These are phyloP conservation scores for Tolypocladium tropicale DNA, from an alignment of 2,329 filamentous ascomycete species.

Conservation along the genomic window DNA sequence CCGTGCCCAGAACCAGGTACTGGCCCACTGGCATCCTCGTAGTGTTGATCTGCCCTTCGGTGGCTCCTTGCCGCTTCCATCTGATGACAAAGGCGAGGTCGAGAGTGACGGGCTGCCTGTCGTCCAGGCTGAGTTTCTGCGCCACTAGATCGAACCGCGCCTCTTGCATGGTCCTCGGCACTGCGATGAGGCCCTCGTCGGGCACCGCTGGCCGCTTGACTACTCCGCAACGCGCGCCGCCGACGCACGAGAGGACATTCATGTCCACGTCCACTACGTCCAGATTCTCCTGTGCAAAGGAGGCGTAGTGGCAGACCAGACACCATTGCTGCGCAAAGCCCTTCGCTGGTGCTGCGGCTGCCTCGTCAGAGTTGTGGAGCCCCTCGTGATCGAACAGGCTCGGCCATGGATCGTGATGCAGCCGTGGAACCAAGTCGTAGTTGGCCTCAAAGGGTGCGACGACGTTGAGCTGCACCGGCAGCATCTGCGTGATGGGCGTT, in stretches of 20 bases:
- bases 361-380: conserved; percentile 24
- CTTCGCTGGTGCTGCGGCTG: conserved; percentile 17
- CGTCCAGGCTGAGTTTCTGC: conserved; percentile 71
- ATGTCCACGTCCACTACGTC: conserved; percentile 53
- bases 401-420: conserved; percentile 75
- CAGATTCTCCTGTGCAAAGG: conserved; percentile 66
- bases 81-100: conserved; percentile 65
- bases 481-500: conserved; percentile 68
- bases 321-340: conserved; percentile 78
- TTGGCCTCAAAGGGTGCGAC: conserved; percentile 84
- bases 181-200: conserved; percentile 38
- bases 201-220: conserved; percentile 27
- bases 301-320: conserved; percentile 62
- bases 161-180: conserved; percentile 59
- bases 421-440: conserved; percentile 73
- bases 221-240: conserved; percentile 49
- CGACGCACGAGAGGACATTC: conserved; percentile 47
- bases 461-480: conserved; percentile 59
- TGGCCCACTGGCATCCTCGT: conserved; percentile 69
- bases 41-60: conserved; percentile 35
- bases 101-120: conserved; percentile 63
- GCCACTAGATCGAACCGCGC: conserved; percentile 63
- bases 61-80: conserved; percentile 54
- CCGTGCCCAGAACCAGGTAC: conserved; percentile 68
- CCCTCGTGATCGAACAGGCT: conserved; percentile 64